These are phyloP conservation scores for Phlyctochytrium planicorne DNA, from an alignment of 192 early-diverging fungal genomes.

Conservation along the genomic window DNA sequence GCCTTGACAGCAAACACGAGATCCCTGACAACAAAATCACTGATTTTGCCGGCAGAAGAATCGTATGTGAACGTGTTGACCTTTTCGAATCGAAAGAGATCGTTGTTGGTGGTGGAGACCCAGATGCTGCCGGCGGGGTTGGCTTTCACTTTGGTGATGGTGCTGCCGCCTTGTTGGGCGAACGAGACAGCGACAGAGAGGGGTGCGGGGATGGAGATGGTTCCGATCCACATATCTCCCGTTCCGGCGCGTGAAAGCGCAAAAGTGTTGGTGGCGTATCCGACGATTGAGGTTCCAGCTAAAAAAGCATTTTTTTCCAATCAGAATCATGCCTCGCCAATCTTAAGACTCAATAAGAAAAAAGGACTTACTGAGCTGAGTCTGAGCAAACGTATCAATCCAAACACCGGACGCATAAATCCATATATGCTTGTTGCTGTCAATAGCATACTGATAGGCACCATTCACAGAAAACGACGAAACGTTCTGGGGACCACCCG, in stretches of 20 bases:
- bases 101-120: neutral
- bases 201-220: slow-evolving; percentile 1
- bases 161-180: neutral
- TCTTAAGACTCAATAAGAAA: neutral
- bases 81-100: neutral
- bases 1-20: neutral
- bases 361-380: neutral
- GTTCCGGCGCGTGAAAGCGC: neutral
- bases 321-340: neutral
- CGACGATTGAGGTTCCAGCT: neutral
- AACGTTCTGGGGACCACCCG: neutral
- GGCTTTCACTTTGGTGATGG: neutral
- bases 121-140: slow-evolving; percentile 2
- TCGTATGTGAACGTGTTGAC: neutral
- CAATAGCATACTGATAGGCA: neutral
- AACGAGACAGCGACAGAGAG: neutral
- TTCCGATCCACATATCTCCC: neutral
- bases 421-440: neutral
- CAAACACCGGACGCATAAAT: neutral
- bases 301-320: neutral
- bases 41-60: neutral
- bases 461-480: neutral
- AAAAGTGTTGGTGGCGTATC: neutral
- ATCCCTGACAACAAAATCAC: neutral
- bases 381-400: neutral